These are phyloP conservation scores for Suillus clintonianus DNA, from an alignment of 768 basidiomycete genomes.

Conservation along the genomic window DNA sequence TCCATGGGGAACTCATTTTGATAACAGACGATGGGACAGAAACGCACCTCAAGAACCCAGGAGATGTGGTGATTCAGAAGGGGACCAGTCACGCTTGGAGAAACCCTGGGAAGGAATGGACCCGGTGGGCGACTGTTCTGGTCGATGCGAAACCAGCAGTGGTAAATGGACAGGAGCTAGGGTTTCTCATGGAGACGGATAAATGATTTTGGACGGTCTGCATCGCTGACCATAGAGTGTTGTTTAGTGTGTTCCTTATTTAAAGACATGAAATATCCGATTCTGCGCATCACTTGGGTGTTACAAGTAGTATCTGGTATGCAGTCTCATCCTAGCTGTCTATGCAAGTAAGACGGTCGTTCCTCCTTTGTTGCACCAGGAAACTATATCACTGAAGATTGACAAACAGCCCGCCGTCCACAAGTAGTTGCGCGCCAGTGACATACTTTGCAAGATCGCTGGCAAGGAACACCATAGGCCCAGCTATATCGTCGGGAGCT, in stretches of 20 bases:
- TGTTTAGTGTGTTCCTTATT: not conserved
- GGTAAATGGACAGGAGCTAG: slow-evolving; percentile 44
- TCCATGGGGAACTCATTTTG: slow-evolving; percentile 56
- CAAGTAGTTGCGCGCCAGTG: slow-evolving; percentile 63
- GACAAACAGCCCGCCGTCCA: slow-evolving; percentile 76
- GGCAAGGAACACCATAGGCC: slow-evolving; percentile 73
- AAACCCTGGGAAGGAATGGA: slow-evolving; percentile 50
- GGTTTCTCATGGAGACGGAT: slow-evolving; percentile 16
- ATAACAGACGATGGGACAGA: slow-evolving; percentile 59
- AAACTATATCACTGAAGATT: slow-evolving; percentile 56
- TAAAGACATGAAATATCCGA: not conserved
- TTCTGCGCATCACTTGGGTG: not conserved
- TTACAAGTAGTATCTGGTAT: not conserved
- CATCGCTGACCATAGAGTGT: not conserved
- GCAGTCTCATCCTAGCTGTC: not conserved
- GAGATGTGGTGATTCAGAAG: slow-evolving; percentile 57
- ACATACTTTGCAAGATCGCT: slow-evolving; percentile 73
- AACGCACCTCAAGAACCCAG: slow-evolving; percentile 52
- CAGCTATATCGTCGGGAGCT: slow-evolving; percentile 73
- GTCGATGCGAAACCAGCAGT: slow-evolving; percentile 56
- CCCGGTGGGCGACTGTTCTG: slow-evolving; percentile 53
- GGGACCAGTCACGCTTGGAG: slow-evolving; percentile 65
- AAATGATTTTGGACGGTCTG: not conserved
- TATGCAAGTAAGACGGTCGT: not conserved
- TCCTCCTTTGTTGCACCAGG: not conserved